phyloP scores from a whole-genome alignment of 176 grass and related monocot genomes.

The Bromus sterilis region DNA sequence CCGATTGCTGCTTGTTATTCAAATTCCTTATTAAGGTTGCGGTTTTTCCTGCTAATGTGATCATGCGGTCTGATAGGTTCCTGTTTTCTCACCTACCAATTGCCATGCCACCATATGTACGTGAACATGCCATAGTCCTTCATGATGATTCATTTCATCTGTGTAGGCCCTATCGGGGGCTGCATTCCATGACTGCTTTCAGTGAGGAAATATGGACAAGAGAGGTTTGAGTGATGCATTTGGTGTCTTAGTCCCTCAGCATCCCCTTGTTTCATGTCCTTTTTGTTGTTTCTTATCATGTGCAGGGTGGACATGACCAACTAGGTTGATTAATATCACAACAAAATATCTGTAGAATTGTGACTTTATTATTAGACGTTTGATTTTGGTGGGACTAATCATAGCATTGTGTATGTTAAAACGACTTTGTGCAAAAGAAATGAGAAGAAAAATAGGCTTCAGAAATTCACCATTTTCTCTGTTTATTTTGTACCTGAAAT shows the following conservation, averaged over 20 bases:
- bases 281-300: neutral
- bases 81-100: neutral
- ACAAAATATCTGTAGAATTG: neutral
- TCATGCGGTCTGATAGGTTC: neutral
- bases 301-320: neutral
- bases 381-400: neutral
- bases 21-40: neutral
- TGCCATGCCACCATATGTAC: neutral
- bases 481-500: no score
- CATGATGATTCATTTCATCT: neutral
- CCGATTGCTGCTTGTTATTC: neutral
- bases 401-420: neutral
- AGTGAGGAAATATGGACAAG: neutral
- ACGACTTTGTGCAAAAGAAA: neutral
- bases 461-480: no score
- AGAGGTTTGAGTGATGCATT: neutral
- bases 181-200: neutral
- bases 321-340: neutral
- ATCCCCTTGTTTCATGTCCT: no score
- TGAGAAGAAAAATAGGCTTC: neutral
- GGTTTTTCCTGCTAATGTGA: neutral
- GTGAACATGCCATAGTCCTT: neutral
- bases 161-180: neutral
- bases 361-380: neutral
- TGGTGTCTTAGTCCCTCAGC: neutral